Evolutionary conservation across 495 filamentous ascomycete species (phyloP), one percentile per base, ranked within the genome.

Genomic region (Extremus antarcticus): DNA sequence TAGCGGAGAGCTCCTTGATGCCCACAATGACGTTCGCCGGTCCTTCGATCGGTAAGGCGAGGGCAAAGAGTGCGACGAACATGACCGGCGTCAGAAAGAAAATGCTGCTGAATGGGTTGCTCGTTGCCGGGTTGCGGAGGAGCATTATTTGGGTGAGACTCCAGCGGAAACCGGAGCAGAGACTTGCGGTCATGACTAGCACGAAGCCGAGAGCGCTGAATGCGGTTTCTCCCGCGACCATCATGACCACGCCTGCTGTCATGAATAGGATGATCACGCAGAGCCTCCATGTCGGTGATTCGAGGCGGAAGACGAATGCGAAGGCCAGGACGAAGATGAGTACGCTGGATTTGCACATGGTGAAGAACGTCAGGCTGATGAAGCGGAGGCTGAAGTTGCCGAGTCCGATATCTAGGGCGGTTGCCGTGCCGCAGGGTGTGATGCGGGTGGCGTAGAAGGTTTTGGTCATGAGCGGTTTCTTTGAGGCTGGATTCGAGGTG

Each of bases 331-430:
- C 92, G 64, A 99, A 97, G 38, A 86, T 90, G 17, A 97, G 79
- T 32, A 89, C 86, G 20, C 90, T 95, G 2, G 92, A 97, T 81
- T 99, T 99, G 71, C 92, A 97, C 94, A 99, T 99, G 88, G 87
- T 99, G 65, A 94, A 92, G 64, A 99, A 99, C 3, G 94, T 94
- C 53, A 99, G 81, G 50, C 87, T 86, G 58, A 99, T 97, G 69
- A 94, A 96, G 64, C 88, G 88, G 59, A 99, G 71, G 39, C 87
- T 92, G 72, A 89, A 95, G 65, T 99, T 99, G 46, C 94, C 94
- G 50, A 99, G 71, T 15, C 94, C 94, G 63, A 99, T 95, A 68
- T 99, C 94, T 46, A 99, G 79, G 4, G 90, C 92, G 1, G 94
- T 99, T 0, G 92, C 90, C 24, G 84, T 75, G 56, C 91, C 94